Conservation (phyloP, 257 asterid genomes). For the Solanum sejunctum region DNA sequence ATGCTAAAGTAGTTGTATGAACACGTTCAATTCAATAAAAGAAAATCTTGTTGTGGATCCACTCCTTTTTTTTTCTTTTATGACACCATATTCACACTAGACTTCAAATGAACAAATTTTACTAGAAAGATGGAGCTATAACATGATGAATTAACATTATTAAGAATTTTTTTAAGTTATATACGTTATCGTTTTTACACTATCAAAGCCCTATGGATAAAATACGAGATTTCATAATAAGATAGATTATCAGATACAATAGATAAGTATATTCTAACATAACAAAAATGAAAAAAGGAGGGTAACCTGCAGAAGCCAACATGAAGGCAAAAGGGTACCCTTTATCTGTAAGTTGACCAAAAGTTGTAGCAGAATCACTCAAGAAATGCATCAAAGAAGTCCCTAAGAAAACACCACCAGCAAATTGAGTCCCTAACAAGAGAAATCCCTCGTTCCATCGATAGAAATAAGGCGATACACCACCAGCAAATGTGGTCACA, state of each 20-base stretch:
- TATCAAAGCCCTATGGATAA: background rate
- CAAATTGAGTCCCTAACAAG: slow-evolving; percentile 71
- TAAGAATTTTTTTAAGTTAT: background rate
- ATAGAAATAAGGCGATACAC: slow-evolving; percentile 66
- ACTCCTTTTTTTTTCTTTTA: no score
- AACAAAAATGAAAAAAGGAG: background rate
- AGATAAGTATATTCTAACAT: background rate
- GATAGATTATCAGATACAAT: background rate
- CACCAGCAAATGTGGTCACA: slow-evolving; percentile 54
- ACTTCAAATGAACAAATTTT: background rate
- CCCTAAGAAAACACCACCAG: slow-evolving; percentile 86
- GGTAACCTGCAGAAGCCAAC: slow-evolving; percentile 62
- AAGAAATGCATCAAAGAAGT: slow-evolving; percentile 80
- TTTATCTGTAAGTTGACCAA: slow-evolving; percentile 30
- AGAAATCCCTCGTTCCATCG: slow-evolving; percentile 79
- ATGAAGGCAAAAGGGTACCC: slow-evolving; percentile 67
- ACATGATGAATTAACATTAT: background rate
- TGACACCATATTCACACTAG: background rate
- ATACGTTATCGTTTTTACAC: background rate
- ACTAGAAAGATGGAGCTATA: background rate
- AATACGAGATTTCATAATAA: background rate
- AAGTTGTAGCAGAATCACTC: slow-evolving; percentile 48
- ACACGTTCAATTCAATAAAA: background rate
- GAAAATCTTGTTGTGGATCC: background rate
- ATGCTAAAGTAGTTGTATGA: background rate